A percentile compares a stretch with the other conserved stretches of the same genome.
These are phyloP conservation scores for Whalleya microplaca DNA, from an alignment of 2,329 filamentous ascomycete species.

Conservation along the genomic window DNA sequence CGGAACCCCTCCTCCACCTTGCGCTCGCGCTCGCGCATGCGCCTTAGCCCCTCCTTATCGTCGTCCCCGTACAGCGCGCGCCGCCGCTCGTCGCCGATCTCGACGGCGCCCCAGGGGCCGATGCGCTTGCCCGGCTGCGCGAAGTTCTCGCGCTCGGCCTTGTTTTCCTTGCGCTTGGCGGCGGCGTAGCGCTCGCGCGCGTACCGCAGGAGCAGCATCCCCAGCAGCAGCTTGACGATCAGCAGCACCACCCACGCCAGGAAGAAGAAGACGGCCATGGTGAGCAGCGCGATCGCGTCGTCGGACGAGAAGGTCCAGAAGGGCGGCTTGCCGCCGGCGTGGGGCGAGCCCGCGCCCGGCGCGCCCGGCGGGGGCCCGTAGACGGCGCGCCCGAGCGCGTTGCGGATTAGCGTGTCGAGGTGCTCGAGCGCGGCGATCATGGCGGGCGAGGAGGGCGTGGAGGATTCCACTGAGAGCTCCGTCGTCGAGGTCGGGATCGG, in stretches of 20 bases:
- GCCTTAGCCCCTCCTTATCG: conserved; percentile 71
- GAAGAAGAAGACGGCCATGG: conserved; percentile 86
- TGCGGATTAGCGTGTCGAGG: conserved; percentile 76
- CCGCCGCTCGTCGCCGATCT: conserved; percentile 85
- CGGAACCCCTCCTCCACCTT: conserved; percentile 62
- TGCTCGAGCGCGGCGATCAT: conserved; percentile 78
- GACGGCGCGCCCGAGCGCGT: conserved; percentile 74
- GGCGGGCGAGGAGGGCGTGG: conserved; percentile 68
- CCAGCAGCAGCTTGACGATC: conserved; percentile 81
- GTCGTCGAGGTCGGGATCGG: conserved; percentile 70
- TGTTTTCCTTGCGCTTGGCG: conserved; percentile 74
- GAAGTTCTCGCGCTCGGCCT: conserved; percentile 57
- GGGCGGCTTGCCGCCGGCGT: no score
- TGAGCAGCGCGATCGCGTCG: conserved; percentile 73
- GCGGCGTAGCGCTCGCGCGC: conserved; percentile 76
- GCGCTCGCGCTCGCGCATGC: conserved; percentile 65
- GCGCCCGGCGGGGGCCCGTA: conserved; percentile 59
- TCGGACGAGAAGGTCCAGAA: conserved; percentile 68
- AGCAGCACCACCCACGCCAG: conserved; percentile 84
- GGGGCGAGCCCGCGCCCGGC: no score
- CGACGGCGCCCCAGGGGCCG: conserved; percentile 83
- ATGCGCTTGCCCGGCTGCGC: conserved; percentile 74
- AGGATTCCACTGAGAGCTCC: conserved; percentile 66
- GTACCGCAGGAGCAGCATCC: conserved; percentile 83
- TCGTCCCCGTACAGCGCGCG: conserved; percentile 89